Conservation (phyloP, 2,329 filamentous ascomycete genomes). For the Claviceps lovelessii region DNA sequence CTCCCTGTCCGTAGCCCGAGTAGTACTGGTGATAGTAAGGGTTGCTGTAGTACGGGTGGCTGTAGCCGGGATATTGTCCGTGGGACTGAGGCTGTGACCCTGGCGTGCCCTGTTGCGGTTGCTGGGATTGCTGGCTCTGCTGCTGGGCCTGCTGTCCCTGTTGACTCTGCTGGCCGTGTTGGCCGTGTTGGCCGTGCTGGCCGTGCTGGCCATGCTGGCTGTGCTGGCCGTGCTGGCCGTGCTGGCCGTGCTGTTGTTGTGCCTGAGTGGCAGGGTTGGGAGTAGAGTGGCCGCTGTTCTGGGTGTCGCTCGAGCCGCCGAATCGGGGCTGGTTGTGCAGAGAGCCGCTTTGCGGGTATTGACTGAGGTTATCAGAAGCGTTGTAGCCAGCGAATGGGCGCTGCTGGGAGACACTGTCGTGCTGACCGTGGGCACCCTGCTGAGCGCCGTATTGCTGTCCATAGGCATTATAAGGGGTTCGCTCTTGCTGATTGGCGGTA, state of each 20-base stretch:
- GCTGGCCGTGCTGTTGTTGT: slow-evolving; percentile 30
- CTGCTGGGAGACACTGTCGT: slow-evolving; percentile 60
- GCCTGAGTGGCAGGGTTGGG: slow-evolving; percentile 60
- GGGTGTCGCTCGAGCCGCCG: slow-evolving; percentile 47
- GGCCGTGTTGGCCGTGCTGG: slow-evolving; percentile 21
- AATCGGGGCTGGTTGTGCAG: slow-evolving; percentile 44
- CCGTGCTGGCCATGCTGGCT: too few relatives aligned
- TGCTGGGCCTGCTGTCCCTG: slow-evolving; percentile 22
- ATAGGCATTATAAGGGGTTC: slow-evolving; percentile 72
- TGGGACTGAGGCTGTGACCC: slow-evolving; percentile 31
- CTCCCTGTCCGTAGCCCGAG: slow-evolving; percentile 39
- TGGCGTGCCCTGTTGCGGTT: slow-evolving; percentile 22
- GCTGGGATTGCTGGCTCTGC: slow-evolving; percentile 19
- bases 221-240: slow-evolving; percentile 25
- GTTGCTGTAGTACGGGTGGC: slow-evolving; percentile 46
- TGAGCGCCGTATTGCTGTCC: slow-evolving; percentile 44
- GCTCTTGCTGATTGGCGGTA: slow-evolving; percentile 56
- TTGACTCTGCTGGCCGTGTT: slow-evolving; percentile 28
- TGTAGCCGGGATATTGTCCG: slow-evolving; percentile 37
- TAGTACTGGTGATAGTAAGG: slow-evolving; percentile 51
- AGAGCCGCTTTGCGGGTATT: slow-evolving; percentile 58
- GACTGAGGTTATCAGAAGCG: slow-evolving; percentile 47
- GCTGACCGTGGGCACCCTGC: slow-evolving; percentile 47
- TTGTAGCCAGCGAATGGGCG: slow-evolving; percentile 67
- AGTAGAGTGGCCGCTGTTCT: slow-evolving; percentile 80